A percentile compares a stretch with the other conserved stretches of the same genome.
These are phyloP conservation scores for Fusarium bactridioides DNA, from an alignment of 2,329 filamentous ascomycete species.

Conservation along the genomic window DNA sequence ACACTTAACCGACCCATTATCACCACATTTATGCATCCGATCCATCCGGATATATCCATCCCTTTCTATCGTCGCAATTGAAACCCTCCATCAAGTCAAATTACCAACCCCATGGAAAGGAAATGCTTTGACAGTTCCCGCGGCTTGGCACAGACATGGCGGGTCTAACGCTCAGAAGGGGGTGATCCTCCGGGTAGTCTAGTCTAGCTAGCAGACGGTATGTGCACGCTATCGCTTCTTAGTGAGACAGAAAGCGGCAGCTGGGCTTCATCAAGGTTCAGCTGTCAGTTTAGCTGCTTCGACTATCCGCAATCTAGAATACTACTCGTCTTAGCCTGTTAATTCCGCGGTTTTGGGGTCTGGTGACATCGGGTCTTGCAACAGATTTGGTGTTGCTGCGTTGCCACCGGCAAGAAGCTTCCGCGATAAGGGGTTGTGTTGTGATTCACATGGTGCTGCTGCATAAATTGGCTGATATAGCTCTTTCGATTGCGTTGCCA, in stretches of 20 bases:
- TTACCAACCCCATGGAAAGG: background rate
- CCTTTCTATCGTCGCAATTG: background rate
- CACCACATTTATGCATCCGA: background rate
- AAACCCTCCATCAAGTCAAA: background rate
- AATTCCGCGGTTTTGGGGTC: background rate
- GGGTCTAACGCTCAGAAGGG: background rate
- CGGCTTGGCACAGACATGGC: background rate
- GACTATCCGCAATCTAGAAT: background rate
- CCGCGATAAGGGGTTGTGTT: background rate
- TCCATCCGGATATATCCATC: background rate
- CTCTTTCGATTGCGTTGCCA: background rate
- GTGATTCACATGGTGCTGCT: background rate
- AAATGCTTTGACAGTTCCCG: background rate
- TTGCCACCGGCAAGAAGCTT: background rate
- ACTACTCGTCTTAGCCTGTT: background rate
- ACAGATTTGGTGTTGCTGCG: background rate
- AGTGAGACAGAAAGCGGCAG: background rate
- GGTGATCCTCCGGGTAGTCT: background rate
- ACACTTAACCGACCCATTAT: background rate
- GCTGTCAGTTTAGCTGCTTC: background rate
- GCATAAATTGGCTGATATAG: background rate
- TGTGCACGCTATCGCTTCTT: background rate
- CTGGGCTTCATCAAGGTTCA: background rate
- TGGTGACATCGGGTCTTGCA: background rate
- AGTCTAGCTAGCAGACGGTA: background rate